A percentile compares a stretch with the other conserved stretches of the same genome.
These are phyloP conservation scores for Gaeumannomyces sp. DNA, from an alignment of 2,329 filamentous ascomycete genomes.

Conservation along the genomic window DNA sequence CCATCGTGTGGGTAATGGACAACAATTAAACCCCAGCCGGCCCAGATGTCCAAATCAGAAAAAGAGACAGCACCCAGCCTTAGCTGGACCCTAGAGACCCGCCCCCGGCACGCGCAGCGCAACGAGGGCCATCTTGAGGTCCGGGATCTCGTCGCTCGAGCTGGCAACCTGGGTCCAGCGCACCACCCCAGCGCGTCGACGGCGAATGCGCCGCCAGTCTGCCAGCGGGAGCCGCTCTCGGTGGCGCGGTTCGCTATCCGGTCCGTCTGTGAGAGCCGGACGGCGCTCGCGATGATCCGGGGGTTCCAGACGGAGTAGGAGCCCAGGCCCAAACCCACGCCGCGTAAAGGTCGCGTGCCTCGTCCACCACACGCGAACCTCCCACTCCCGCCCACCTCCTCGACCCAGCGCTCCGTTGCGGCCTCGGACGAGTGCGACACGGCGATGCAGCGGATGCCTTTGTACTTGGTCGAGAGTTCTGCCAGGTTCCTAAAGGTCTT, in stretches of 20 bases:
- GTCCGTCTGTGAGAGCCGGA: slow-evolving; percentile 53
- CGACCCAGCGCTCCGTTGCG: slow-evolving; percentile 52
- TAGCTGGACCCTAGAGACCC: neutral
- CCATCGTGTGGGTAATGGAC: too few species aligned
- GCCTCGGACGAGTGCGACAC: slow-evolving; percentile 52
- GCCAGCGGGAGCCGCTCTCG: slow-evolving; percentile 63
- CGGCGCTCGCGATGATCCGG: slow-evolving; percentile 48
- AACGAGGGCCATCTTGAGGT: slow-evolving; percentile 32
- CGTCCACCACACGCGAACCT: slow-evolving; percentile 56
- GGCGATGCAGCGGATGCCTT: slow-evolving; percentile 50
- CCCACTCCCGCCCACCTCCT: slow-evolving; percentile 50
- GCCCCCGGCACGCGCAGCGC: neutral
- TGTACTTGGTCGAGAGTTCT: slow-evolving; percentile 42
- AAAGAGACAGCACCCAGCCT: neutral
- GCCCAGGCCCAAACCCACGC: slow-evolving; percentile 57
- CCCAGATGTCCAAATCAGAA: neutral
- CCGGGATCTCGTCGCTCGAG: slow-evolving; percentile 46
- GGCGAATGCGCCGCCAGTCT: slow-evolving; percentile 60
- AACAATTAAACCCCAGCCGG: neutral
- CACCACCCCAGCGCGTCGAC: slow-evolving; percentile 45
- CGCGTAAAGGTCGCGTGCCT: slow-evolving; percentile 52
- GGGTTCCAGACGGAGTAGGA: slow-evolving; percentile 57
- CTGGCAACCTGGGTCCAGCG: slow-evolving; percentile 43
- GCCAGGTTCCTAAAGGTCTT: slow-evolving; percentile 55
- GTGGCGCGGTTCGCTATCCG: slow-evolving; percentile 60